Base-by-base conservation (phyloP, 2,329 filamentous ascomycete species). In the Erysiphe neolycopersici region DNA sequence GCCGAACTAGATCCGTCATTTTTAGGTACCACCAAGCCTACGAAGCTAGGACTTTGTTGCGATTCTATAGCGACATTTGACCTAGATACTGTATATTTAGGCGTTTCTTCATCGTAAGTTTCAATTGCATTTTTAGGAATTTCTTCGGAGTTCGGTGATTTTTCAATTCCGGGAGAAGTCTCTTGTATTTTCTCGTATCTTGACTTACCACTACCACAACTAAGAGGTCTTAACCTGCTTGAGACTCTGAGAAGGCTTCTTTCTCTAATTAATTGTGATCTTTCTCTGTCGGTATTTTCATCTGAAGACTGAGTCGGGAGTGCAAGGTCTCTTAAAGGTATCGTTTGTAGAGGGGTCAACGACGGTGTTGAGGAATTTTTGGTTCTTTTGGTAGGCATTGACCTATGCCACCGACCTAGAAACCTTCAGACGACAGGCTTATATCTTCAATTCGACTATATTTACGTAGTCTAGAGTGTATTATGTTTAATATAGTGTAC, bases 241-340 rank as follows among this genome's bases (percentile, higher is more conserved):
- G 54, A 52, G 22, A 54, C 54, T 13, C 56, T 51, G n/a, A 43
- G 53, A 43, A 53, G 51, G 37, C 52, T n/a, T 33, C 9, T 33
- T 14, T 33, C 32, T 14, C 13, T 5, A 33, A 33, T 33, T 13
- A 11, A 33, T 33, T n/a, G 32, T 33, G 32, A 14, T 33, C 12
- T 33, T n/a, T 11, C 47, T 30, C 41, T 46, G 41, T 50, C 53
- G 49, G 53, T 50, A 44, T 45, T 50, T 36, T 50, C 26, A 39
- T 54, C 51, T 22, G 45, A 47, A 13, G 51, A 50, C 47, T 56
- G 55, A n/a, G 56, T 53, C 41, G 55, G 55, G 12, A 52, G 58
- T 50, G 52, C 46, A 22, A 80, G 63, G 52, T 76, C 70, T 58
- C 75, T 75, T 46, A 87, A 64, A 47, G 78, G 79, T 61, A 89